phyloP scores from a whole-genome alignment of 208 protist genomes.

The Strigomonas oncopelti region DNA sequence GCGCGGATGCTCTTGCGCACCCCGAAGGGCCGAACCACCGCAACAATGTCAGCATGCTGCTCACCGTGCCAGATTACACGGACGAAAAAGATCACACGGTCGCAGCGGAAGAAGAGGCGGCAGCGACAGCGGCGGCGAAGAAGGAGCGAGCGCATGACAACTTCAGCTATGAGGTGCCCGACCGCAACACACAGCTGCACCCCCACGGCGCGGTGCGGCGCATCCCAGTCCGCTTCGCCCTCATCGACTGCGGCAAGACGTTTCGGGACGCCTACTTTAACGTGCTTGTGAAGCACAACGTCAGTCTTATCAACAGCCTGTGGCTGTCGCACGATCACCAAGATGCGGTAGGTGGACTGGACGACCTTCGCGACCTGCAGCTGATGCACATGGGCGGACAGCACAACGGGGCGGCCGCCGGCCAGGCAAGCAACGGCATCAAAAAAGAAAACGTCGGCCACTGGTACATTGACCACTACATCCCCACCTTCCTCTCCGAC shows the following conservation, averaged over 20 bases:
- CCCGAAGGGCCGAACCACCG: conserved; percentile 63
- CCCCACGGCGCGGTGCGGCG: background rate
- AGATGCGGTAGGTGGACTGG: conserved; percentile 77
- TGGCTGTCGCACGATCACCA: conserved; percentile 87
- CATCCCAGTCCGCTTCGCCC: conserved; percentile 8
- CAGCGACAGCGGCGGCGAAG: background rate
- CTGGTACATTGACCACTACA: conserved; percentile 65
- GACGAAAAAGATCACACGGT: background rate
- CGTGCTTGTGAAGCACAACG: conserved; percentile 56
- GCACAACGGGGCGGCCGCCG: conserved; percentile 10
- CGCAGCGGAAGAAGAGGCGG: background rate
- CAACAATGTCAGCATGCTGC: conserved; percentile 78
- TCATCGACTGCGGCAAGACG: conserved; percentile 90
- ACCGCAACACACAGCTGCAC: background rate
- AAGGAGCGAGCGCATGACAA: background rate
- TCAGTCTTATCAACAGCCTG: conserved; percentile 68
- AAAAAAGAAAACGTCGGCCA: conserved; percentile 20
- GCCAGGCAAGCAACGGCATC: too few relatives aligned
- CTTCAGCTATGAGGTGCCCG: background rate
- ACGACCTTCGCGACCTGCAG: conserved; percentile 90
- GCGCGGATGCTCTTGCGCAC: conserved; percentile 58
- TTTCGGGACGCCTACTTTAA: conserved; percentile 88
- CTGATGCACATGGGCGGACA: conserved; percentile 41
- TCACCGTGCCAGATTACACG: conserved; percentile 40
- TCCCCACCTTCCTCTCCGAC: conserved; percentile 64